Evolutionary conservation across 208 protist genomes (phyloP).

Genomic region (Trypanosoma rangeli): DNA sequence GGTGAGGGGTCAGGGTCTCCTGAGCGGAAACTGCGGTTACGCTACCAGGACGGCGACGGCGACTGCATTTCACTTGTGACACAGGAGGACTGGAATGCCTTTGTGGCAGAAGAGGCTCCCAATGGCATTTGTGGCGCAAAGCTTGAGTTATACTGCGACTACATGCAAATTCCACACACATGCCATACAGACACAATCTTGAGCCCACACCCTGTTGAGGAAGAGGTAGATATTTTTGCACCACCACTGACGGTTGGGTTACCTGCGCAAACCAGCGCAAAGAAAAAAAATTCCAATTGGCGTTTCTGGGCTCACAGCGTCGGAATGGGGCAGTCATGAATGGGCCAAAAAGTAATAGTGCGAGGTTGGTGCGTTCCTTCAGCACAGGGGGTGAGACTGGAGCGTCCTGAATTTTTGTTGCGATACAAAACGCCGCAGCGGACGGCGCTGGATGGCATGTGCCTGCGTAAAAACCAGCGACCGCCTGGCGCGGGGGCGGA

Average conservation of each 20-base stretch:
- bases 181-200: neutral
- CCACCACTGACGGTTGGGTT: neutral
- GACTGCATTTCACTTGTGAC: constrained; percentile 78
- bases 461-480: neutral
- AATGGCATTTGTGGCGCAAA: constrained; percentile 28
- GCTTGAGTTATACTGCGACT: constrained; percentile 74
- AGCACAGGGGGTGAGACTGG: constrained; percentile 8
- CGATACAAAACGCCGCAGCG: neutral
- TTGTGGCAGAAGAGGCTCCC: constrained; percentile 50
- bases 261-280: neutral
- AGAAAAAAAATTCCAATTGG: neutral
- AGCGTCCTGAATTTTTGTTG: neutral
- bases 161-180: constrained; percentile 39
- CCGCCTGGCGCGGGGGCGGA: too few relatives aligned
- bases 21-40: constrained; percentile 59
- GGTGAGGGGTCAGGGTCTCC: constrained; percentile 1
- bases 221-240: neutral
- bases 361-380: neutral
- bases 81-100: constrained; percentile 71
- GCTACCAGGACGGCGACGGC: constrained; percentile 79
- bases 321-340: neutral
- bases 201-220: neutral
- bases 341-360: neutral
- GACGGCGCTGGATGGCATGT: constrained; percentile 2
- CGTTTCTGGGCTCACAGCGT: neutral